Conservation (phyloP, 768 basidiomycete species). For the Lactarius pseudohatsudake region DNA sequence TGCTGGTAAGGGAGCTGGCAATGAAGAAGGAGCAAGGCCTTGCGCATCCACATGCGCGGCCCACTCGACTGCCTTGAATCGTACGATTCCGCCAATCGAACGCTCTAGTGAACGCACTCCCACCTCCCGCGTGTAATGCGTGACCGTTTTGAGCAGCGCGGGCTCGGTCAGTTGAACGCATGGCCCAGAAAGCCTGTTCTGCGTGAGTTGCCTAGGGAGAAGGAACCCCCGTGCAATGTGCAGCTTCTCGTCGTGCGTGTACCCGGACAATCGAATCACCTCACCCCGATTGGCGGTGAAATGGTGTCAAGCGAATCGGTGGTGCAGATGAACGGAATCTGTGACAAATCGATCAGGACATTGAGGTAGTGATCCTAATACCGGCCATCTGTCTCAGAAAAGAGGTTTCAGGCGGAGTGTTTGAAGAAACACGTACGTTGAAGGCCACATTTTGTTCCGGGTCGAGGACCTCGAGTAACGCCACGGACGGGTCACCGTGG, state of each 20-base stretch:
- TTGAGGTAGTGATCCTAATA: conserved; percentile 87
- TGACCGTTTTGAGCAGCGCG: conserved; percentile 68
- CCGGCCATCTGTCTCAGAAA: conserved; percentile 9
- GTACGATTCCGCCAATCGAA: conserved; percentile 82
- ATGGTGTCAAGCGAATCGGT: conserved; percentile 90
- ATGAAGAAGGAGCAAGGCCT: conserved; percentile 29
- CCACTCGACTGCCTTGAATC: conserved; percentile 92
- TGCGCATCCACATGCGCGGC: conserved; percentile 57
- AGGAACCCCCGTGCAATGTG: conserved; percentile 86
- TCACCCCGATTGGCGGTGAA: conserved; percentile 87
- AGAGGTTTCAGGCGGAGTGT: neutral
- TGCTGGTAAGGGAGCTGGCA: conserved; percentile 3
- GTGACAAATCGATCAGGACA: conserved; percentile 83
- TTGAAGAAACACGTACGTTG: conserved; percentile 50
- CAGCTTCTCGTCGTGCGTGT: conserved; percentile 89
- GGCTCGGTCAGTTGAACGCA: conserved; percentile 69
- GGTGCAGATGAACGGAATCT: conserved; percentile 90
- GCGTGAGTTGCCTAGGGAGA: conserved; percentile 80
- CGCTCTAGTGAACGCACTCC: conserved; percentile 91
- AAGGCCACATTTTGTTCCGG: conserved; percentile 90
- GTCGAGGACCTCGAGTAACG: conserved; percentile 87
- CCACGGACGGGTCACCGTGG: conserved; percentile 91
- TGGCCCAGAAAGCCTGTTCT: conserved; percentile 67
- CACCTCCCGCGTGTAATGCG: conserved; percentile 84
- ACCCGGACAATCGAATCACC: conserved; percentile 78